Conservation (phyloP, 768 basidiomycete genomes). For the Boletus vermiculosoides region DNA sequence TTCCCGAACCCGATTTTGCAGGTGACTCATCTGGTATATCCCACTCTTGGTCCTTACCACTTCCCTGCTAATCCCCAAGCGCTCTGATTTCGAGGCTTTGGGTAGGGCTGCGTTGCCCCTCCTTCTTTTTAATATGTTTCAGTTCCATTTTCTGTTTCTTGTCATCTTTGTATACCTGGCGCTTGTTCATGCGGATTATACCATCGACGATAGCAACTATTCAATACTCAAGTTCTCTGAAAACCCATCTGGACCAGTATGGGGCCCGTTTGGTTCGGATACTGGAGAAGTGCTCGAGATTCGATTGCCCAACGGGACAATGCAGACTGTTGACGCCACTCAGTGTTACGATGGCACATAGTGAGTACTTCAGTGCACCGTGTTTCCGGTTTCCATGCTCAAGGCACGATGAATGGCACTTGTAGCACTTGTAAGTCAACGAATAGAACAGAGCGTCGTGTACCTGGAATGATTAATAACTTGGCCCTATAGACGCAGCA, state of each 20-base stretch:
- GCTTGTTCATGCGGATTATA: slow-evolving; percentile 24
- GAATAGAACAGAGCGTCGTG: background rate
- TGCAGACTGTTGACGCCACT: slow-evolving; percentile 20
- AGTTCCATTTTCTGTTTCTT: background rate
- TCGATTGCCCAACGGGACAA: slow-evolving; percentile 28
- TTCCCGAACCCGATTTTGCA: background rate
- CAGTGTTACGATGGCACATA: slow-evolving; percentile 27
- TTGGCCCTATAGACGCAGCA: slow-evolving; percentile 19
- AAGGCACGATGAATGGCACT: background rate
- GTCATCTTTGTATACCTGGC: background rate
- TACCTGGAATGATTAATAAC: background rate
- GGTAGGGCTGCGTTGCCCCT: background rate
- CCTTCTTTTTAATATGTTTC: slow-evolving; percentile 9
- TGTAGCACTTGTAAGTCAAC: slow-evolving; percentile 25
- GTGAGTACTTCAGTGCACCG: slow-evolving; percentile 14
- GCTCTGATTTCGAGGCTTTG: background rate
- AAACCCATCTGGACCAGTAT: slow-evolving; percentile 28
- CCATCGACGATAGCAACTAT: slow-evolving; percentile 29
- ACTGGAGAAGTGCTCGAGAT: slow-evolving; percentile 20
- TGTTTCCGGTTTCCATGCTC: background rate
- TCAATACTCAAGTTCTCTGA: slow-evolving; percentile 26
- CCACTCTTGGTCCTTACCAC: slow-evolving; percentile 3
- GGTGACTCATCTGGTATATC: background rate
- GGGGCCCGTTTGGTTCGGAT: slow-evolving; percentile 27
- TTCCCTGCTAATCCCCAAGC: slow-evolving; percentile 3